A percentile compares a stretch with the other conserved stretches of the same genome.
phyloP scores from a whole-genome alignment of 1,284 basidiomycete species.

The Cutaneotrichosporon mucoides region DNA sequence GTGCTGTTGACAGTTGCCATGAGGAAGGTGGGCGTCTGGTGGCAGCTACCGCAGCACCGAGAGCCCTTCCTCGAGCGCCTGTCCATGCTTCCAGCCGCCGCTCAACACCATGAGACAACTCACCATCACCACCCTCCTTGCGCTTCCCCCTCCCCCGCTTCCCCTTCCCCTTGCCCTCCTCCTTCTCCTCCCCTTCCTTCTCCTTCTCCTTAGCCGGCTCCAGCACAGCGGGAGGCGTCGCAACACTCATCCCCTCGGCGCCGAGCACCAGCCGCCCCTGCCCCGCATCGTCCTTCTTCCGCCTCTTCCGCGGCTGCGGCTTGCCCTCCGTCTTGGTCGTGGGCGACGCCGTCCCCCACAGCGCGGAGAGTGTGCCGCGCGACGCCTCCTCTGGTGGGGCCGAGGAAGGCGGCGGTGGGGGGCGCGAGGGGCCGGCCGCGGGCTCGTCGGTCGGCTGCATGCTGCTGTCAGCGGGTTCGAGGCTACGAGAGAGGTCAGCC shows the following conservation, averaged over 20 bases:
- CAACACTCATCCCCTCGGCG: conserved; percentile 8
- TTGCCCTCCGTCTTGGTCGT: background rate
- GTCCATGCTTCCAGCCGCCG: no score
- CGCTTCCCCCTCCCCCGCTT: background rate
- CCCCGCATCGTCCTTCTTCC: conserved; percentile 11
- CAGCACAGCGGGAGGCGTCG: conserved; percentile 5
- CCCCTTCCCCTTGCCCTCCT: background rate
- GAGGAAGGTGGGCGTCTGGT: no score
- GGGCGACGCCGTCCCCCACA: background rate
- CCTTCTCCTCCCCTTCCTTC: background rate
- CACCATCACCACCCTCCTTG: conserved; percentile 1
- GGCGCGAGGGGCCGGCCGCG: no score
- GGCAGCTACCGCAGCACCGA: no score
- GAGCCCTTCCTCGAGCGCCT: no score
- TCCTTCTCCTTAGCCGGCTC: background rate
- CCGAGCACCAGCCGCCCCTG: conserved; percentile 14
- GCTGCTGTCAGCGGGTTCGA: no score
- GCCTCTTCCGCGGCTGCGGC: conserved; percentile 10
- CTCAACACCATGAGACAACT: background rate
- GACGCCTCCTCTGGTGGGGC: background rate
- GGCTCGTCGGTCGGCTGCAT: no score
- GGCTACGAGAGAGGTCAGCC: no score
- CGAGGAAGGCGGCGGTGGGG: no score
- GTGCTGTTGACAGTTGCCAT: no score
- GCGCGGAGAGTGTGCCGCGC: conserved; percentile 2